A percentile compares a stretch with the other conserved stretches of the same genome.
Evolutionary conservation across 1,139 yeast species (phyloP).

Genomic region (Zygosaccharomyces pseudobailii): DNA sequence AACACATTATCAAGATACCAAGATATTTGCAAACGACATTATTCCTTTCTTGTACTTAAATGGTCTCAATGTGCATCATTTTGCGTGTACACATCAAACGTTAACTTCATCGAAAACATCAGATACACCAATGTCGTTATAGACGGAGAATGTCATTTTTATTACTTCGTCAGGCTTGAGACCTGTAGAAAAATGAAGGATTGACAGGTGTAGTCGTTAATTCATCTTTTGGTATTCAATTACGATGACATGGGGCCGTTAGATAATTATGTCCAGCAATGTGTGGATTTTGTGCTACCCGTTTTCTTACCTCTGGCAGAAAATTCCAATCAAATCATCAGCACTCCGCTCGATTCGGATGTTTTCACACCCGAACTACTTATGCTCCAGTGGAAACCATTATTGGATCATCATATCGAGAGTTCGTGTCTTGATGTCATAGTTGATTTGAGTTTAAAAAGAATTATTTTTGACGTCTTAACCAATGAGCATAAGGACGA

Average conservation of each 20-base stretch:
- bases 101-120: too few species aligned
- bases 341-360: constrained; percentile 6
- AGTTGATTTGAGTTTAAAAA: constrained; percentile 15
- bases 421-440: constrained; percentile 13
- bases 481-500: constrained; percentile 6
- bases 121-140: neutral
- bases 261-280: constrained; percentile 9
- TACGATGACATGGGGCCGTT: constrained; percentile 5
- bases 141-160: neutral
- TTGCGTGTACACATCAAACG: too few species aligned
- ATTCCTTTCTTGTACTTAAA: too few species aligned
- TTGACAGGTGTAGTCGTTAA: neutral
- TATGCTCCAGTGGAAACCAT: constrained; percentile 14
- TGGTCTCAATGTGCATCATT: too few species aligned
- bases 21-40: too few species aligned
- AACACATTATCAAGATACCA: too few species aligned
- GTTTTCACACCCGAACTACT: constrained; percentile 8
- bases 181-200: neutral
- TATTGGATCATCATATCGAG: neutral
- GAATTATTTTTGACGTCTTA: constrained; percentile 15
- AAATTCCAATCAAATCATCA: constrained; percentile 3
- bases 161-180: neutral
- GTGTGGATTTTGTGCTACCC: constrained; percentile 9
- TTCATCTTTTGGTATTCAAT: neutral
- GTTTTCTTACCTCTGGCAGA: constrained; percentile 2